Base-by-base conservation (phyloP, 2,329 filamentous ascomycete species). In the Stemphylium vesicarium region DNA sequence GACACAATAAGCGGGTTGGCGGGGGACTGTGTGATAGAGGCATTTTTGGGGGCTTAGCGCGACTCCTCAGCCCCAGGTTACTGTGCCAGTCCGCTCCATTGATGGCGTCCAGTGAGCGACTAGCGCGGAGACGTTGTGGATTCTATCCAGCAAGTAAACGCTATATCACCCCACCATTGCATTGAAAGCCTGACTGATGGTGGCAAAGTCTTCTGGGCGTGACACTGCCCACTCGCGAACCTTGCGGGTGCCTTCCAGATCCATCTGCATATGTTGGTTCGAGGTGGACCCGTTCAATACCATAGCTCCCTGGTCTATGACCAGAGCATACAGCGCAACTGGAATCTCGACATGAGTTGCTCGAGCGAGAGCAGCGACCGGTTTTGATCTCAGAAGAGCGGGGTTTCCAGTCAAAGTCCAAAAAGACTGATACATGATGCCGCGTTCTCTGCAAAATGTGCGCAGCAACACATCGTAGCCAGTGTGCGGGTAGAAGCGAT, bases 401-500 rank as follows among this genome's bases (percentile, higher is more conserved):
- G 83, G 83, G 63, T 87, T 87, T 0, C 80, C 85, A 0, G 82
- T 85, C 70, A 87, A 64, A 1, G 84, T 87, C 84, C 85, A 86
- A 69, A 87, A 87, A 38, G 79, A 80, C 64, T 87, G 82, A 57
- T 85, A 87, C 18, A 81, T 71, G 42, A 88, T 83, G 1, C 72
- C 74, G 11, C 82, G 75, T 33, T 82, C 76, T 4, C 67, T 70
- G 64, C 85, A 87, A 67, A 84, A 85, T 0, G 77, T 74, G 18
- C 90, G 83, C 13, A 93, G 73, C 0, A 78, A 75, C 0, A 78
- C 75, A 59, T 93, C 90, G 63, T 84, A 89, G 2, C 71, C 68
- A 0, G 85, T 88, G 2, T 77, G 75, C 1, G 77, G 74, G 67
- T 88, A 84, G 75, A 95, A 91, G 1, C 89, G 83, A 68, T 95